Conservation (phyloP, 2,329 filamentous ascomycete genomes). For the Ceratocystis huliohia region DNA sequence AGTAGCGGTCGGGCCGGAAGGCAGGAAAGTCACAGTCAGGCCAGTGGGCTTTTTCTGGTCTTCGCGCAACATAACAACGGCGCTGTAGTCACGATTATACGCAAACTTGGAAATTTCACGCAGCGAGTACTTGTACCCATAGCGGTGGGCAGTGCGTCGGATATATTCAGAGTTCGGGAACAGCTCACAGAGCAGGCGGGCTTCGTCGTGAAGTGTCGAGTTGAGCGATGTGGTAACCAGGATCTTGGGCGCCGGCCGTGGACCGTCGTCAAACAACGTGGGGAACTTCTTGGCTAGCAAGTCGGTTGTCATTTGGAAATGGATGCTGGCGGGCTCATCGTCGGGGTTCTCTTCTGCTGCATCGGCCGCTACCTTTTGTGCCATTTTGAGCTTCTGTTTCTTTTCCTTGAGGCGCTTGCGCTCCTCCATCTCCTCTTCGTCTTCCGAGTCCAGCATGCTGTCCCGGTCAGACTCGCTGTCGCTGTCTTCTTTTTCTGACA, state of each 20-base stretch:
- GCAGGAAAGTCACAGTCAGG: constrained; percentile 72
- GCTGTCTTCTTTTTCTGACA: constrained; percentile 34
- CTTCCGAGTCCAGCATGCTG: constrained; percentile 63
- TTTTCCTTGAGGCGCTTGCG: constrained; percentile 35
- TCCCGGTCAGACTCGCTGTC: constrained; percentile 51
- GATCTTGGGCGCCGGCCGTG: constrained; percentile 60
- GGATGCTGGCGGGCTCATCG: constrained; percentile 26
- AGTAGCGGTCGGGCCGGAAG: constrained; percentile 78
- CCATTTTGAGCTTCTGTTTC: constrained; percentile 16
- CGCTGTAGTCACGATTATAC: constrained; percentile 66
- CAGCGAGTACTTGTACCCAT: constrained; percentile 81
- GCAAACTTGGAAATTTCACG: constrained; percentile 84
- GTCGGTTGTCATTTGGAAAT: constrained; percentile 20
- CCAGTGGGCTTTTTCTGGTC: constrained; percentile 76
- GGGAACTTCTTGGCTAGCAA: constrained; percentile 50
- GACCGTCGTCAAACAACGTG: constrained; percentile 47
- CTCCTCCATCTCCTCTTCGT: constrained; percentile 36
- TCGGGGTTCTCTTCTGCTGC: constrained; percentile 49
- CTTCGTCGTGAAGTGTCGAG: constrained; percentile 75
- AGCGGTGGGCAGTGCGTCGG: constrained; percentile 68
- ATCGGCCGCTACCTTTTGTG: constrained; percentile 32
- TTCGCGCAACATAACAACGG: constrained; percentile 75
- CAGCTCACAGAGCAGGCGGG: constrained; percentile 60
- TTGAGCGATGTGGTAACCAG: constrained; percentile 86
- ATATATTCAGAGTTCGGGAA: constrained; percentile 86